Evolutionary conservation across 2,329 filamentous ascomycete species (phyloP).

Genomic region (Diaporthe citri): DNA sequence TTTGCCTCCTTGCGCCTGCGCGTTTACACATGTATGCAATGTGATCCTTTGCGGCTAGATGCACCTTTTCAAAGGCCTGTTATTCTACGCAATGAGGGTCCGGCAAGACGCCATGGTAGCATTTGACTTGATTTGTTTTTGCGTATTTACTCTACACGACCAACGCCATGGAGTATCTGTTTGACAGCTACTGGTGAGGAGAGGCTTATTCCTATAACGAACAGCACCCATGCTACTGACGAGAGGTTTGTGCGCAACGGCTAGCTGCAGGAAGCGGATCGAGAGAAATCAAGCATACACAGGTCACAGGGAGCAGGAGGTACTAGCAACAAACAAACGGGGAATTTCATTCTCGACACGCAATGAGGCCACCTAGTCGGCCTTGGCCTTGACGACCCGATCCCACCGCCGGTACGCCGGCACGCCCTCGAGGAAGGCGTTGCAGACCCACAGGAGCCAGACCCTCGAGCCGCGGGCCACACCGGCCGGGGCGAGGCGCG

Average conservation of each 20-base stretch:
- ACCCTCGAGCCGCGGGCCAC: conserved; percentile 58
- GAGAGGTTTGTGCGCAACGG: not conserved
- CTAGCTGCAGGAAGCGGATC: not conserved
- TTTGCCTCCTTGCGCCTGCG: too few relatives aligned
- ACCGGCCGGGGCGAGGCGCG: conserved; percentile 60
- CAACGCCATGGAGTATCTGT: too few relatives aligned
- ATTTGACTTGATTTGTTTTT: not conserved
- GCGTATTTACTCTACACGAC: not conserved
- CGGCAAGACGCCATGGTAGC: not conserved
- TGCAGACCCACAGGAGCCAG: conserved; percentile 69
- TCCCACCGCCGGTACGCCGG: conserved; percentile 66
- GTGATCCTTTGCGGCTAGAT: not conserved
- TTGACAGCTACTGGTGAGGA: not conserved
- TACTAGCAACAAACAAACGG: not conserved
- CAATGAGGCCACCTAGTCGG: not conserved
- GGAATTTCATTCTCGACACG: not conserved
- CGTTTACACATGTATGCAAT: too few relatives aligned
- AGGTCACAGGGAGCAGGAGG: not conserved
- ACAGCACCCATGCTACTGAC: not conserved
- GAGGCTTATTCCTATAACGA: not conserved
- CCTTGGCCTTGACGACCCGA: conserved; percentile 53
- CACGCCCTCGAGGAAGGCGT: conserved; percentile 67
- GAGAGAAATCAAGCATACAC: not conserved
- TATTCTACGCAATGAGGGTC: not conserved
- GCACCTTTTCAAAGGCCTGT: not conserved